Base-by-base conservation (phyloP, 2,329 filamentous ascomycete species). In the Coniochaeta sp. region DNA sequence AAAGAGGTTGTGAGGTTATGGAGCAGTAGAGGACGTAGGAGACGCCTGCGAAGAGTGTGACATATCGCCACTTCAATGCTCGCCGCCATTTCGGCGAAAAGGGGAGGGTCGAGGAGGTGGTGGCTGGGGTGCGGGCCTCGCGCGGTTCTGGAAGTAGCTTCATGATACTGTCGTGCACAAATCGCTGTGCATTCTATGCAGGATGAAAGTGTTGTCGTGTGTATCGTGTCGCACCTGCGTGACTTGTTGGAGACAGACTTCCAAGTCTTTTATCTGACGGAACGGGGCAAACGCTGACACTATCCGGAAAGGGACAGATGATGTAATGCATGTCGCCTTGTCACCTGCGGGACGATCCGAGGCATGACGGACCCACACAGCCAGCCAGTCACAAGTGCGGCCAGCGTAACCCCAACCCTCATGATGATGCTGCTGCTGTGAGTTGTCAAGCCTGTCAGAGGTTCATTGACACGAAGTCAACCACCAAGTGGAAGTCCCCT, bases 21-120 rank as follows among this genome's bases (percentile, higher is more conserved):
- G 73, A 70, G 62, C 76, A 78, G 61, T 75, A 74, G 32, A 77
- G 52, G 4, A 74, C 61, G 59, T 80, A 79, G 6, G 70, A 44
- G 1, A 64, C 62, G 36, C 71, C 61, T 2, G 70, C 44, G 0
- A 67, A 63, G 22, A 66, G 71, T 16, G 70, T 56, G 22, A 75
- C 34, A 57, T 75, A 77, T 59, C 72, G 71, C 66, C 67, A 68
- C 32, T 32, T 60, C 50, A 56, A 7, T 8, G 30, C 36, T 34
- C 30, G 17, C 12, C 36, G 6, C 34, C 22, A 54, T 47, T 17
- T 14, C 17, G 22, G 16, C n/a, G 30, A 36, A 22, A 56, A 36
- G 14, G 28, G 54, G 5, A 36, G 30, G 10, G 26, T 8, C 16
- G 54, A 34, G 4, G 30, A 14, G 1, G 54, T 38, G 3, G 54